Evolutionary conservation across 2,329 filamentous ascomycete genomes (phyloP), one percentile per base, ranked within the genome.

Genomic region (Huntiella decipiens): DNA sequence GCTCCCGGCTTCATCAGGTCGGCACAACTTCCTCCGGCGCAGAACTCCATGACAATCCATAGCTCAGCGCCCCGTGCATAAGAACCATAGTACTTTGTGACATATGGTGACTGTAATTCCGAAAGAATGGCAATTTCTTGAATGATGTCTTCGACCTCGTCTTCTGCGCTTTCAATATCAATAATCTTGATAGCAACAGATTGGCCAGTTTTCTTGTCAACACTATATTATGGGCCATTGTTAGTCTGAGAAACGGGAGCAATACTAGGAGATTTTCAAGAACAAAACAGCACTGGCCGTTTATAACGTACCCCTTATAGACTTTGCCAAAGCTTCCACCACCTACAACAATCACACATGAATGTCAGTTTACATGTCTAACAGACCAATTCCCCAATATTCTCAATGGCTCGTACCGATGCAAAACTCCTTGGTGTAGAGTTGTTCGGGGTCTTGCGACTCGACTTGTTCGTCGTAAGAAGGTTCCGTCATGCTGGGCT

Each of bases 11-110:
- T 93, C 79, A 98, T 82, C 51, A 98, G 66, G 59, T 96, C 91
- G 41, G 84, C 86, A 58, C 91, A 96, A 63, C 88, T 96, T 4
- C 91, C 91, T 16, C 91, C 91, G 1, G 88, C 87, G 63, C 91
- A 98, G 57, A 91, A 98, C 62, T 98, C 91, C 91, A 98, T 98
- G 60, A 96, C 86, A 55, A 98, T 98, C 91, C 91, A 98, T 56
- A 98, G 66, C 65, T 96, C 84, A 2, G 87, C 91, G 17, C 88
- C 91, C 58, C 94, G 94, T 54, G 94, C 77, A 58, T 91, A 96
- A 47, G 88, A 95, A 53, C 91, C 91, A 65, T 94, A 86, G 67
- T 98, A 98, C 62, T 92, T 91, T 35, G 91, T 98, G 51, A 96
- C 88, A 58, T 92, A 94, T 13, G 86, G 86, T 13, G 88, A 96